Evolutionary conservation across 441 rosid genomes (phyloP), one percentile per base, ranked within the genome.

Genomic region (Caryocar brasiliense): DNA sequence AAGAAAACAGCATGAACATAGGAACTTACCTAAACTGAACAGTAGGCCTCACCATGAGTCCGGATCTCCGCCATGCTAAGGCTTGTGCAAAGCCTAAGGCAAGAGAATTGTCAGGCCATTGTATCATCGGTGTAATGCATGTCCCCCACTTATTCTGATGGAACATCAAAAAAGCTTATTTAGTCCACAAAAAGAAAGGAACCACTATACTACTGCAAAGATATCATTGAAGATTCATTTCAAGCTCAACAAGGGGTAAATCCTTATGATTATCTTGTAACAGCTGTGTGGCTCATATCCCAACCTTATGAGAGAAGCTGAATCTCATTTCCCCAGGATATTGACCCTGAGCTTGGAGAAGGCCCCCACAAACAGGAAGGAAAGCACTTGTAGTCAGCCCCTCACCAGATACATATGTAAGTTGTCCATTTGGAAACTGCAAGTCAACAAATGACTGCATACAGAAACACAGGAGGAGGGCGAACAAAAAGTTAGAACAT

Each of bases 291-390:
- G n/a, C n/a, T 52, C 51, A 38, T 19, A 27, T 24, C 30, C 61
- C 50, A 46, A 91, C 98, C 95, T 85, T 91, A 61, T 68, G 71
- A 47, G 95, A 85, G 66, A 70, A 91, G 73, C 98, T 91, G 56
- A 75, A 80, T 64, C 85, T 81, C 98, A 85, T 91, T 74, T 87
- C 96, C 10, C 98, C 96, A 5, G 98, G 98, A 74, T 83, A 85
- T 78, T 83, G 95, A 61, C 98, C 98, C 58, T 87, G 88, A 2
- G 87, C 96, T 76, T 91, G 95, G 63, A 91, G 91, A 71, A 91
- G 89, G 40, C 96, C 96, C 1, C 95, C 96, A 30, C 78, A 72
- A 22, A 87, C 40, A 28, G 98, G 98, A 47, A 83, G 51, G 65
- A 85, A 87, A 58, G 86, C 95, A 71, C 96, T 91, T 27, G 91